A percentile compares a stretch with the other conserved stretches of the same genome.
phyloP scores from a whole-genome alignment of 1,284 basidiomycete species.

The Heliocybe sulcata region DNA sequence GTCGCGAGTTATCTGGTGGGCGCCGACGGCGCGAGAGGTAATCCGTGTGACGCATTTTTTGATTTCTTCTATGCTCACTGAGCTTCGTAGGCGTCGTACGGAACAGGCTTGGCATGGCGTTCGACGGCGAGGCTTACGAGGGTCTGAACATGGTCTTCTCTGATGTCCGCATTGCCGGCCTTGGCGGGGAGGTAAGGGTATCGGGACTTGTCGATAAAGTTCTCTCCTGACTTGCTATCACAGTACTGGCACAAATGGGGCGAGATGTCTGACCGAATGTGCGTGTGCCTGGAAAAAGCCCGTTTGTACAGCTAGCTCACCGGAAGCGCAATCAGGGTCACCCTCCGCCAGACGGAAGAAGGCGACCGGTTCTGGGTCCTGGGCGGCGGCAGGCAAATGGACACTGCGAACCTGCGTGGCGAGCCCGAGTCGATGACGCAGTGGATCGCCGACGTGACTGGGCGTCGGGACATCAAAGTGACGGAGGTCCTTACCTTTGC shows the following conservation, averaged over 20 bases:
- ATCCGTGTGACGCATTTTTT: background rate
- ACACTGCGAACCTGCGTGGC: too few relatives aligned
- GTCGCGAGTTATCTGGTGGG: background rate
- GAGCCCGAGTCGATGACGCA: too few relatives aligned
- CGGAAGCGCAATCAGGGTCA: too few relatives aligned
- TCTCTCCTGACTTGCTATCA: background rate
- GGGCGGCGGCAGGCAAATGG: too few relatives aligned
- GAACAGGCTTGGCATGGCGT: background rate
- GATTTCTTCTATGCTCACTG: too few relatives aligned
- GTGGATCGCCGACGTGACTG: too few relatives aligned
- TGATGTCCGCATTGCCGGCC: constrained; percentile 21
- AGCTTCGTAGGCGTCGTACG: background rate
- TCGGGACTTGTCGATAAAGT: background rate
- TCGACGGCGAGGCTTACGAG: constrained; percentile 10
- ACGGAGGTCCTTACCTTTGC: constrained; percentile 12
- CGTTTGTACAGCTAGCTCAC: too few relatives aligned
- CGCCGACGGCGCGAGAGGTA: constrained; percentile 1
- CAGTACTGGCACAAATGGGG: constrained; percentile 25
- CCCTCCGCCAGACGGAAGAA: too few relatives aligned
- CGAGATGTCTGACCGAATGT: background rate
- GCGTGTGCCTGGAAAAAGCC: background rate
- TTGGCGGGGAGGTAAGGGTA: constrained; percentile 16
- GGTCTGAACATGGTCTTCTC: constrained; percentile 20
- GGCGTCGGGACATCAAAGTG: too few relatives aligned
- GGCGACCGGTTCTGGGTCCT: too few relatives aligned